phyloP scores from a whole-genome alignment of 2,329 filamentous ascomycete species.

The Domatiomyces catenatus region DNA sequence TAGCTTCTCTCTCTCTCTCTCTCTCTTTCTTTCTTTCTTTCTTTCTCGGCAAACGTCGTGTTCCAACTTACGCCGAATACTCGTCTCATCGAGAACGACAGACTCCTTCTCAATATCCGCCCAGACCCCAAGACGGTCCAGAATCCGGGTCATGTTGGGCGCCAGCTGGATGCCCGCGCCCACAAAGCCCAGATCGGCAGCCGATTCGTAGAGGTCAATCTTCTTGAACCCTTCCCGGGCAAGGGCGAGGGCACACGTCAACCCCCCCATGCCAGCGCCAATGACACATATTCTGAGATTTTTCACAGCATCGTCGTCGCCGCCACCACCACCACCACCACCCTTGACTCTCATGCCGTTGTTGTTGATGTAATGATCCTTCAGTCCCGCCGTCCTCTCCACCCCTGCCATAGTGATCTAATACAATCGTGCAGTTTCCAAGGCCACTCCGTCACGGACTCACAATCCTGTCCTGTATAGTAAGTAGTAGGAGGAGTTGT shows the following conservation, averaged over 20 bases:
- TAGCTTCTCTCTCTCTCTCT: constrained; percentile 14
- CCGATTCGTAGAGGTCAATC: constrained; percentile 59
- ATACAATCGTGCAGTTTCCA: no score
- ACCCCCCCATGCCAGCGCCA: constrained; percentile 56
- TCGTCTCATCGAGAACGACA: constrained; percentile 54
- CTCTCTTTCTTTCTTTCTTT: constrained; percentile 14
- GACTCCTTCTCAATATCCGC: constrained; percentile 53
- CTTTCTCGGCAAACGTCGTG: no score
- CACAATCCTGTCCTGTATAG: no score
- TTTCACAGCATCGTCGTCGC: no score
- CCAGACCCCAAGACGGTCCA: constrained; percentile 61
- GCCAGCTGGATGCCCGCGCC: constrained; percentile 75
- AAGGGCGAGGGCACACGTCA: constrained; percentile 55
- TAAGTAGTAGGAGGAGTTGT: no score
- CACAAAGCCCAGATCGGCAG: constrained; percentile 60
- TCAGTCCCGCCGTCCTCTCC: no score
- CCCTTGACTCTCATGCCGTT: no score
- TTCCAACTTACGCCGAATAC: constrained; percentile 39
- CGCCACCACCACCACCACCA: no score
- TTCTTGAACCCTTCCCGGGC: constrained; percentile 61
- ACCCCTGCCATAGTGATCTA: no score
- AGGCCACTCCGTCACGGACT: no score
- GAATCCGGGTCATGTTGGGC: constrained; percentile 64
- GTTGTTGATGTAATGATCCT: no score
- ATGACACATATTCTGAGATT: constrained; percentile 27